These are phyloP conservation scores for Spencermartinsiella europaea DNA, from an alignment of 805 yeast genomes.

Conservation along the genomic window DNA sequence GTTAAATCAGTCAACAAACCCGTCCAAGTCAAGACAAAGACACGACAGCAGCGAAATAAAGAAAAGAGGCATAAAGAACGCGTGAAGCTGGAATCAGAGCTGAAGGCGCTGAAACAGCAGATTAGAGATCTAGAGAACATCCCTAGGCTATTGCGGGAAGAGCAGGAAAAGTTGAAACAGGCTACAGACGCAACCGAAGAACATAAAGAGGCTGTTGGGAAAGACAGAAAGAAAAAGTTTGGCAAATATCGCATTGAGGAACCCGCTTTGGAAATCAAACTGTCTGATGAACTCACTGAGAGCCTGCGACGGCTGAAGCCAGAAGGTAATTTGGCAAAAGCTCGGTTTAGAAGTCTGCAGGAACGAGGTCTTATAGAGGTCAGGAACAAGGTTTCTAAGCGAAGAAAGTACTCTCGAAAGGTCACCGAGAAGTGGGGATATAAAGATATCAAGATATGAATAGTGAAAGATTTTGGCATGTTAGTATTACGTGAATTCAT, in stretches of 20 bases:
- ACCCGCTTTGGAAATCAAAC: conserved; percentile 62
- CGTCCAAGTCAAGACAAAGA: conserved; percentile 63
- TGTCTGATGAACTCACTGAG: conserved; percentile 82
- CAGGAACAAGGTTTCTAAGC: conserved; percentile 62
- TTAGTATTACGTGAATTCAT: too few species aligned
- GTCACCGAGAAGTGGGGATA: conserved; percentile 89
- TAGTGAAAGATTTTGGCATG: too few species aligned
- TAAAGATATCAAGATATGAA: conserved; percentile 67
- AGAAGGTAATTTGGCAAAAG: conserved; percentile 82
- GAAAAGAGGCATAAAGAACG: conserved; percentile 51
- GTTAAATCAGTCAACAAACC: conserved; percentile 64
- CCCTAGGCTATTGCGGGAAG: conserved; percentile 26
- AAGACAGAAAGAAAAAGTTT: conserved; percentile 33
- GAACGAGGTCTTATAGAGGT: conserved; percentile 83
- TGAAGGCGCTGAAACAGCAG: conserved; percentile 55
- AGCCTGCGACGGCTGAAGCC: conserved; percentile 80
- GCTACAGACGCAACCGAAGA: conserved; percentile 15
- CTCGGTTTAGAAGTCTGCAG: conserved; percentile 76
- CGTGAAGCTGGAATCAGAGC: conserved; percentile 46
- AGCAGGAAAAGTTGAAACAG: conserved; percentile 16
- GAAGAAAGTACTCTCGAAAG: conserved; percentile 64
- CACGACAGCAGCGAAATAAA: conserved; percentile 69
- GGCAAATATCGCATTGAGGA: conserved; percentile 45
- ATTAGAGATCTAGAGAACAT: conserved; percentile 53
- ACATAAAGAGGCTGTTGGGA: conserved; percentile 24